These are phyloP conservation scores for Barbarea vulgaris DNA, from an alignment of 345 rosid genomes.

Conservation along the genomic window DNA sequence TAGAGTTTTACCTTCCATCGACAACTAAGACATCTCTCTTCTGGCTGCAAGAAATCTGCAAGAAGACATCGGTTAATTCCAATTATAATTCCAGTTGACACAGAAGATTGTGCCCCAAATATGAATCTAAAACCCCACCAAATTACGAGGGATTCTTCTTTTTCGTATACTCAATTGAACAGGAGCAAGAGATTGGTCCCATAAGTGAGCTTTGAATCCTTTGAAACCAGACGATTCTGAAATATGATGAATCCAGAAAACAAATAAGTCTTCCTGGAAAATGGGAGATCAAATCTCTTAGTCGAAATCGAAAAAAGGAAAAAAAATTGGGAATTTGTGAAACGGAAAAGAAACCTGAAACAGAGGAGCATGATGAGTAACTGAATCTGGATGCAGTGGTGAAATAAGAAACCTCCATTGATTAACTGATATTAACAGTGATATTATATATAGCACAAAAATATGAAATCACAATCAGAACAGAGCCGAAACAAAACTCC, in stretches of 20 bases:
- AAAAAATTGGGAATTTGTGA: not conserved
- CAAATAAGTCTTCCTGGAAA: not conserved
- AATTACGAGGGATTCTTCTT: slow-evolving; percentile 39
- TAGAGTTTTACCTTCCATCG: slow-evolving; percentile 59
- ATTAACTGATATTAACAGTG: not conserved
- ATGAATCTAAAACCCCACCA: slow-evolving; percentile 12
- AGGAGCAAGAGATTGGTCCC: slow-evolving; percentile 37
- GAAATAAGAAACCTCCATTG: slow-evolving; percentile 57
- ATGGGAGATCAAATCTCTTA: not conserved
- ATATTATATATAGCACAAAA: no score
- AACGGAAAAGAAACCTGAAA: slow-evolving; percentile 48
- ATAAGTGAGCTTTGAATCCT: slow-evolving; percentile 40
- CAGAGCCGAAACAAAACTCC: not conserved
- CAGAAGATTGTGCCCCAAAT: slow-evolving; percentile 2
- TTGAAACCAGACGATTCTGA: slow-evolving; percentile 47
- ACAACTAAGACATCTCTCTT: slow-evolving; percentile 54
- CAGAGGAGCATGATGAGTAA: slow-evolving; percentile 33
- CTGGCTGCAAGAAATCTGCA: slow-evolving; percentile 60
- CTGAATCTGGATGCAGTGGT: slow-evolving; percentile 28
- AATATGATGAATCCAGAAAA: slow-evolving; percentile 8
- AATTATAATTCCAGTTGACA: not conserved
- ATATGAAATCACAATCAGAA: not conserved
- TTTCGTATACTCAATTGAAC: slow-evolving; percentile 41
- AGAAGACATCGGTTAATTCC: not conserved
- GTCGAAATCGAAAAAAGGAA: not conserved